Percentiles rank a stretch among this genome's conserved stretches.
Conservation (phyloP, 1,139 yeast species). For the Nematodospora anomalae region DNA sequence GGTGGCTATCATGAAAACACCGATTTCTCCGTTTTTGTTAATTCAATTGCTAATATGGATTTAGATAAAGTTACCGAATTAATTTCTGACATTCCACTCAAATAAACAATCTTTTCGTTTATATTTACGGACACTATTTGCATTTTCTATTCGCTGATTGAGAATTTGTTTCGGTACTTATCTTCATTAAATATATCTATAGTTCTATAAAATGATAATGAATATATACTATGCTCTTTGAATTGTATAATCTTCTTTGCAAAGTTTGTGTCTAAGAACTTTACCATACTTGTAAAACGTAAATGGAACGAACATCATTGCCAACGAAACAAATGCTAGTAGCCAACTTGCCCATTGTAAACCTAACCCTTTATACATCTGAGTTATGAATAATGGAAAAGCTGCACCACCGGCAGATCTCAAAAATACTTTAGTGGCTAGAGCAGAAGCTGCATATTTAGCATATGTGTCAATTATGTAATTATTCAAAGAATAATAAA, state of each 20-base stretch:
- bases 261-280: constrained; percentile 58
- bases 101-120: too few species aligned
- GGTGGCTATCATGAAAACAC: constrained; percentile 83
- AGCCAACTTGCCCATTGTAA: constrained; percentile 83
- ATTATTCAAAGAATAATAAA: constrained; percentile 83
- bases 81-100: constrained; percentile 32
- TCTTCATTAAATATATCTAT: too few species aligned
- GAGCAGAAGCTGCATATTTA: constrained; percentile 84
- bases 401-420: constrained; percentile 90
- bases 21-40: constrained; percentile 76
- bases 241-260: constrained; percentile 61
- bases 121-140: too few species aligned
- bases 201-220: not conserved
- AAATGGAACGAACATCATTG: constrained; percentile 82
- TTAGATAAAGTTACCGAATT: constrained; percentile 51
- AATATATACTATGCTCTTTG: not conserved
- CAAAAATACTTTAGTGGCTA: constrained; percentile 85
- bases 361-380: constrained; percentile 74
- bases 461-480: constrained; percentile 88
- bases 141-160: too few species aligned
- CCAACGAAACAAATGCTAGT: constrained; percentile 79
- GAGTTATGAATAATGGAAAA: constrained; percentile 85
- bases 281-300: constrained; percentile 73
- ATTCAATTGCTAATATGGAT: constrained; percentile 53
- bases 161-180: too few species aligned